Conservation (phyloP, 2,329 filamentous ascomycete genomes). For the Lachnellula arida region DNA sequence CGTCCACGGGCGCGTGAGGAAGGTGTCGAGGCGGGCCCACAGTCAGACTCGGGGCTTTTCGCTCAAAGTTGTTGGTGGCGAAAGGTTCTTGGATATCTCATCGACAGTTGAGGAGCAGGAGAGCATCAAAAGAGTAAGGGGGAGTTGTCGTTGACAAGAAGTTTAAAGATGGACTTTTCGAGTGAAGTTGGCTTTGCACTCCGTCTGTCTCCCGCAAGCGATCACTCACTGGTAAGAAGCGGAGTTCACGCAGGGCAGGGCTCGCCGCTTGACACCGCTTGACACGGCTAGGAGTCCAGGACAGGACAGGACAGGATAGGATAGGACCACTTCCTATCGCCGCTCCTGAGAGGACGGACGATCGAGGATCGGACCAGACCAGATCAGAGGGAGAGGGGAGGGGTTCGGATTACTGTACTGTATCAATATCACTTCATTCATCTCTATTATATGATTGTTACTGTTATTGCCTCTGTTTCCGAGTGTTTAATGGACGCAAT, state of each 20-base stretch:
- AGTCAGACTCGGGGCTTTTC: slow-evolving; percentile 17
- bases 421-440: not conserved
- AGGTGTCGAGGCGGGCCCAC: not conserved
- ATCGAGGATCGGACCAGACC: not conserved
- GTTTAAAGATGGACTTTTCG: slow-evolving; percentile 10
- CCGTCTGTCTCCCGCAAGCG: slow-evolving; percentile 4
- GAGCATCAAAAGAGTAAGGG: slow-evolving; percentile 5
- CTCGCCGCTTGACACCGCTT: too few relatives aligned
- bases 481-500: not conserved
- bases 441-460: not conserved
- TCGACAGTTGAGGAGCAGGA: not conserved
- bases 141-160: slow-evolving; percentile 1
- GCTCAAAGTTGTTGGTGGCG: not conserved
- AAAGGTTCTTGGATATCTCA: not conserved
- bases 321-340: not conserved
- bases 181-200: slow-evolving; percentile 7
- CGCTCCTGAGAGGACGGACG: not conserved
- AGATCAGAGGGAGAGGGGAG: not conserved
- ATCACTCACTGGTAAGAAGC: not conserved
- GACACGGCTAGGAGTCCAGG: too few relatives aligned
- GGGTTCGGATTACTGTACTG: too few relatives aligned
- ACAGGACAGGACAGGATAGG: not conserved
- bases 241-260: not conserved
- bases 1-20: slow-evolving; percentile 13
- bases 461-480: not conserved